A percentile compares a stretch with the other conserved stretches of the same genome.
Conservation (phyloP, 208 protist species). For the Sergeia podlipaevii region DNA sequence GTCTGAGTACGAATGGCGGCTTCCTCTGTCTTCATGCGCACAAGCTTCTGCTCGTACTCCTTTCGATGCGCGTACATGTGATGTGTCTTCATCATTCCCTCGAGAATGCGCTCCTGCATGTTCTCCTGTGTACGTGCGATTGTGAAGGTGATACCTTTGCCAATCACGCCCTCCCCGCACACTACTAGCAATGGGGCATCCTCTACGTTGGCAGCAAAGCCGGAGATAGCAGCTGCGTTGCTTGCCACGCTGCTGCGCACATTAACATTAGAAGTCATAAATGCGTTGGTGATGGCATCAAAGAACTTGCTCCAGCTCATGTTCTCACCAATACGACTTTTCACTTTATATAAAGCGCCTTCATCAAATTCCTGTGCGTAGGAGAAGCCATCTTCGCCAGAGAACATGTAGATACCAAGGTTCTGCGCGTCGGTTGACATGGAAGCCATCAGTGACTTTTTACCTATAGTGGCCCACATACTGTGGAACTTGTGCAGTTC, state of each 20-base stretch:
- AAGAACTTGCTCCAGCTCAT: slow-evolving; percentile 68
- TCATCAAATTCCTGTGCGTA: slow-evolving; percentile 58
- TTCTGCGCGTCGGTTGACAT: slow-evolving; percentile 48
- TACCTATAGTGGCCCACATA: slow-evolving; percentile 37
- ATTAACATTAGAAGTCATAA: slow-evolving; percentile 30
- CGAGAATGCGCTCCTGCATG: slow-evolving; percentile 42
- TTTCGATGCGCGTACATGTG: slow-evolving; percentile 44
- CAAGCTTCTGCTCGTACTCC: slow-evolving; percentile 55
- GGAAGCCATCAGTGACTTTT: slow-evolving; percentile 53
- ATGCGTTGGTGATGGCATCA: slow-evolving; percentile 30
- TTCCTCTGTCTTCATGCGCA: slow-evolving; percentile 27
- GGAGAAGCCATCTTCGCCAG: slow-evolving; percentile 19
- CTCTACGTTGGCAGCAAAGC: slow-evolving; percentile 4
- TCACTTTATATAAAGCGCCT: slow-evolving; percentile 22
- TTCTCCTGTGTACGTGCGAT: slow-evolving; percentile 17
- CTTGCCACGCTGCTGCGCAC: not conserved
- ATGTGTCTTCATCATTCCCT: slow-evolving; percentile 40
- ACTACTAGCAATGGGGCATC: slow-evolving; percentile 9
- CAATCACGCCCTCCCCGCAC: slow-evolving; percentile 5
- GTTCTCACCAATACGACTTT: slow-evolving; percentile 25
- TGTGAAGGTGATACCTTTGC: slow-evolving; percentile 24
- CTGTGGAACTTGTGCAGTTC: slow-evolving; percentile 49
- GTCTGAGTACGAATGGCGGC: slow-evolving; percentile 24
- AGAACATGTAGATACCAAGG: slow-evolving; percentile 48
- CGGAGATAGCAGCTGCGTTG: not conserved